A percentile compares a stretch with the other conserved stretches of the same genome.
Evolutionary conservation across 768 basidiomycete species (phyloP).

Genomic region (Amanita muscaria): DNA sequence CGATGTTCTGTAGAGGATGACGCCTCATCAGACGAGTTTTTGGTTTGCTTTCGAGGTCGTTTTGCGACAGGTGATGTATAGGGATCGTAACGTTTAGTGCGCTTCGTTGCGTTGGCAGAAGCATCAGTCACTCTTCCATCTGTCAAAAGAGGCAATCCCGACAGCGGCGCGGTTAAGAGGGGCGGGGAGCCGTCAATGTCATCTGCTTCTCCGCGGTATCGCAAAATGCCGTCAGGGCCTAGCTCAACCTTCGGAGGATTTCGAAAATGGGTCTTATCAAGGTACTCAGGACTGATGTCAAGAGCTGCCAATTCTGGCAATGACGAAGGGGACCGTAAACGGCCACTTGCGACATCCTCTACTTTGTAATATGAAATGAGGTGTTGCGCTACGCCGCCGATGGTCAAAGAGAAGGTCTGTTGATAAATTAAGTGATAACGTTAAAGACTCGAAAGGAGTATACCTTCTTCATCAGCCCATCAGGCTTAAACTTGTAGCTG

Average conservation of each 20-base stretch:
- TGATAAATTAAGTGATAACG: conserved; percentile 2
- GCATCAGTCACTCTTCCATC: conserved; percentile 35
- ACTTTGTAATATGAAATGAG: conserved; percentile 93
- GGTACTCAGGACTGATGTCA: conserved; percentile 80
- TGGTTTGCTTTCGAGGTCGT: conserved; percentile 29
- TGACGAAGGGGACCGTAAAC: conserved; percentile 80
- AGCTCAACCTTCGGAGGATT: conserved; percentile 85
- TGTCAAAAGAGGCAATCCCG: conserved; percentile 40
- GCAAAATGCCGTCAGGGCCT: conserved; percentile 71
- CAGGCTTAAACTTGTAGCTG: conserved; percentile 85
- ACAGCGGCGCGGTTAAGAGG: conserved; percentile 31
- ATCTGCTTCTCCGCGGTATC: conserved; percentile 80
- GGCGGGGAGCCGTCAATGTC: conserved; percentile 45
- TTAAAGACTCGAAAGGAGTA: conserved; percentile 14
- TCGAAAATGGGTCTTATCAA: conserved; percentile 87
- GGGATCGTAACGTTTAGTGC: conserved; percentile 35
- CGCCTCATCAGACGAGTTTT: conserved; percentile 7
- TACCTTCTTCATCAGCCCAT: conserved; percentile 97
- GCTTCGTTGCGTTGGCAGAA: conserved; percentile 23
- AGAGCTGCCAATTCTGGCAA: conserved; percentile 81
- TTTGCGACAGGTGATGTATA: conserved; percentile 27
- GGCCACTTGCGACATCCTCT: conserved; percentile 83
- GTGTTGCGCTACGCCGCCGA: conserved; percentile 80
- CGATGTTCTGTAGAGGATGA: conserved; percentile 7
- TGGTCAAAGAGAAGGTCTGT: conserved; percentile 87